These are phyloP conservation scores for Cyberlindnera galapagoensis DNA, from an alignment of 805 yeast genomes.

Conservation along the genomic window DNA sequence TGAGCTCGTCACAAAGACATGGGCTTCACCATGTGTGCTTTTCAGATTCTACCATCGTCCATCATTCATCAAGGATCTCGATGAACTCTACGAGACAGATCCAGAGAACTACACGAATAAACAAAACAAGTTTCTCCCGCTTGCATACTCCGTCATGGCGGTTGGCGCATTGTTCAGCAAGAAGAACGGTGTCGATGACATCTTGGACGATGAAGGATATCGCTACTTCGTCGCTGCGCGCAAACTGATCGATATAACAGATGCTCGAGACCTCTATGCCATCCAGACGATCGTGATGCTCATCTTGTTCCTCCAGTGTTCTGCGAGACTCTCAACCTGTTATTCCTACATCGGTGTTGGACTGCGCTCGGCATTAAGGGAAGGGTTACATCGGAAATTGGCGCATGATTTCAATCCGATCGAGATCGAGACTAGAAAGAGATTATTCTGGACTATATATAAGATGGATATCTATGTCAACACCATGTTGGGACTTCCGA, in stretches of 20 bases:
- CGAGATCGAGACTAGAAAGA: slow-evolving; percentile 74
- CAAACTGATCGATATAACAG: slow-evolving; percentile 72
- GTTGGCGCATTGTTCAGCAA: slow-evolving; percentile 77
- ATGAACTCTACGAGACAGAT: slow-evolving; percentile 68
- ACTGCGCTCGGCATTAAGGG: slow-evolving; percentile 70
- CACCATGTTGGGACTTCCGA: slow-evolving; percentile 80
- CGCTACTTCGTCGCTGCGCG: slow-evolving; percentile 77
- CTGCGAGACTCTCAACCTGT: slow-evolving; percentile 81
- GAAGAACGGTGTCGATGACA: slow-evolving; percentile 27
- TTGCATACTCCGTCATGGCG: slow-evolving; percentile 82
- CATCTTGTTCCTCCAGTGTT: slow-evolving; percentile 78
- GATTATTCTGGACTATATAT: slow-evolving; percentile 84
- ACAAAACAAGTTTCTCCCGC: slow-evolving; percentile 69
- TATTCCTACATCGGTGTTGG: slow-evolving; percentile 89
- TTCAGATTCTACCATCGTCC: slow-evolving; percentile 86
- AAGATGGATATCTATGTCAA: slow-evolving; percentile 88
- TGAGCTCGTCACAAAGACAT: slow-evolving; percentile 64
- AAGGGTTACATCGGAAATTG: slow-evolving; percentile 71
- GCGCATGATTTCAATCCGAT: slow-evolving; percentile 59
- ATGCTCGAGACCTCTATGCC: slow-evolving; percentile 71
- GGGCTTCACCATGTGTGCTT: slow-evolving; percentile 82
- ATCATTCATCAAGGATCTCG: slow-evolving; percentile 65
- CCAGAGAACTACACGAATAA: slow-evolving; percentile 64
- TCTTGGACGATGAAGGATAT: slow-evolving; percentile 69
- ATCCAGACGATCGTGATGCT: slow-evolving; percentile 85